Conservation (phyloP, 116 monocot genomes). For the Trichopus zeylanicus region DNA sequence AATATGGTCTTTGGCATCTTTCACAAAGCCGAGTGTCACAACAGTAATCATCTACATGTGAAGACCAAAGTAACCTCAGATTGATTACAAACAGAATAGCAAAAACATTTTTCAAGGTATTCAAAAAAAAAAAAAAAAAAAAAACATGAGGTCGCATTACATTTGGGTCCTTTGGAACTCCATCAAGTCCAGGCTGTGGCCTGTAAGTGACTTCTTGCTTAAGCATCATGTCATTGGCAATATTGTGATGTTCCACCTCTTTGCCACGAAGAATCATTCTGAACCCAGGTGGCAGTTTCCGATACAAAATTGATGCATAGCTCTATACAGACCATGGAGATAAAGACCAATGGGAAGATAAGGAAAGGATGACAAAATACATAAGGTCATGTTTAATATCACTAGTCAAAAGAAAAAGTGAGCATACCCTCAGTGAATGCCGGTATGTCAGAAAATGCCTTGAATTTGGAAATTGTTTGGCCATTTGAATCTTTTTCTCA, state of each 20-base stretch:
- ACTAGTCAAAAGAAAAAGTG: background rate
- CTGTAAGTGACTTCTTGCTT: slow-evolving; percentile 65
- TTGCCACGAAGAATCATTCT: slow-evolving; percentile 88
- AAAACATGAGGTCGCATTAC: slow-evolving; percentile 26
- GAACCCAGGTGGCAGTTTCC: slow-evolving; percentile 59
- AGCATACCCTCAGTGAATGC: slow-evolving; percentile 78
- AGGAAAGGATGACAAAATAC: background rate
- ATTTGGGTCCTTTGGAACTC: slow-evolving; percentile 46
- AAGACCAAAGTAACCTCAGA: too few relatives aligned
- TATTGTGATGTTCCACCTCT: slow-evolving; percentile 75
- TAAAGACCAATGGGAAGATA: background rate
- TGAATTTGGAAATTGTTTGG: slow-evolving; percentile 69
- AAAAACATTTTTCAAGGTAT: too few relatives aligned
- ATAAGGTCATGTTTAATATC: too few relatives aligned
- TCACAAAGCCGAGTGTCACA: slow-evolving; percentile 98
- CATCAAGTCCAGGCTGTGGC: slow-evolving; percentile 42
- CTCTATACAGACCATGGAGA: slow-evolving; percentile 53
- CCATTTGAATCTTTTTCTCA: slow-evolving; percentile 85
- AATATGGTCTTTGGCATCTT: slow-evolving; percentile 92
- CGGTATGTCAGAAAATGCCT: slow-evolving; percentile 78
- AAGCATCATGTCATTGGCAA: slow-evolving; percentile 88
- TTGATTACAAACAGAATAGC: too few relatives aligned
- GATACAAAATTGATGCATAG: slow-evolving; percentile 93
- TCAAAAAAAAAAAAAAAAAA: too few relatives aligned
- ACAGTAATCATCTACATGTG: slow-evolving; percentile 82